phyloP scores from a whole-genome alignment of 257 asterid species.

The Solanum pennellii region DNA sequence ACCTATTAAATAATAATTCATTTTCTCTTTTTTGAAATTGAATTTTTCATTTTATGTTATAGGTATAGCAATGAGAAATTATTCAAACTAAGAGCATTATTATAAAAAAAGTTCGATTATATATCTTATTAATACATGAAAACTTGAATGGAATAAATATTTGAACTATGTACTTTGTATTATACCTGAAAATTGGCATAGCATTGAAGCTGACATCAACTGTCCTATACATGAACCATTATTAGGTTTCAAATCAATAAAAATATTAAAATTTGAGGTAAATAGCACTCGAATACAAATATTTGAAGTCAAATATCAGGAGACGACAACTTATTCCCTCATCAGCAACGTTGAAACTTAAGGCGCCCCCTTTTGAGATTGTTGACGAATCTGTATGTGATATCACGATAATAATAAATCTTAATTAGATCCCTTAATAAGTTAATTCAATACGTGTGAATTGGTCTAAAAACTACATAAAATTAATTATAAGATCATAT shows the following conservation, averaged over 20 bases:
- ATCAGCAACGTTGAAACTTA: too few relatives aligned
- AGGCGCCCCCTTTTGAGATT: not conserved
- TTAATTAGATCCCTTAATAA: not conserved
- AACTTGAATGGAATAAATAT: not conserved
- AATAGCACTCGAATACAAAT: not conserved
- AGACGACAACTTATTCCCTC: not conserved
- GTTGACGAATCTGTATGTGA: not conserved
- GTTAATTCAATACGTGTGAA: not conserved
- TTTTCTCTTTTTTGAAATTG: not conserved
- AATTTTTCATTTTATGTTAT: not conserved
- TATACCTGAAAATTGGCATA: not conserved
- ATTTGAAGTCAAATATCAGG: not conserved
- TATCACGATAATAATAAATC: not conserved
- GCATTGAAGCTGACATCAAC: not conserved
- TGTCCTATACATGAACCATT: too few relatives aligned
- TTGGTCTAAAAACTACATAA: not conserved
- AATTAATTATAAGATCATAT: not conserved
- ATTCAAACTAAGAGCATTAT: not conserved
- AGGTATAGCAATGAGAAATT: too few relatives aligned
- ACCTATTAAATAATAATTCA: too few relatives aligned
- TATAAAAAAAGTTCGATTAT: not conserved
- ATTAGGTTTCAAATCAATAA: not conserved
- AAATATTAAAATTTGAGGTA: not conserved
- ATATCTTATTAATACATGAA: not conserved
- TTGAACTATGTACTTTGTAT: not conserved